A percentile compares a stretch with the other conserved stretches of the same genome.
phyloP scores from a whole-genome alignment of 2,329 filamentous ascomycete genomes.

The Fusarium armeniacum region DNA sequence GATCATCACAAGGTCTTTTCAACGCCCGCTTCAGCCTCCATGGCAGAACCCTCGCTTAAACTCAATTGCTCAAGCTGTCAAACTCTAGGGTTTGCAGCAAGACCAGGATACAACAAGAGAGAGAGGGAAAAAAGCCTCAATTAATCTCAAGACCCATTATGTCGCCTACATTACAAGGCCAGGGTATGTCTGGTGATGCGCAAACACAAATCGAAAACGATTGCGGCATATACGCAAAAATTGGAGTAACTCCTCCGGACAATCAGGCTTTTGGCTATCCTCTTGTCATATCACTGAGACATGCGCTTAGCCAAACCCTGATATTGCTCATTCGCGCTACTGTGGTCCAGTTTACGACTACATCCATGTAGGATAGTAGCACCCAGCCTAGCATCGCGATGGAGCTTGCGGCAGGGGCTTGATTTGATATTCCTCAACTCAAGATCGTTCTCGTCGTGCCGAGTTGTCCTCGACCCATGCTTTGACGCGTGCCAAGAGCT shows the following conservation, averaged over 20 bases:
- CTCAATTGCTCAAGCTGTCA: not conserved
- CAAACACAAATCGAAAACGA: slow-evolving; percentile 24
- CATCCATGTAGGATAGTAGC: slow-evolving; percentile 42
- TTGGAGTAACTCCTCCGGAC: slow-evolving; percentile 27
- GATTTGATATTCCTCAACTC: slow-evolving; percentile 12
- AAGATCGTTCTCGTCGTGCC: slow-evolving; percentile 25
- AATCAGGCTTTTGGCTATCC: slow-evolving; percentile 5
- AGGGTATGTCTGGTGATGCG: slow-evolving; percentile 32
- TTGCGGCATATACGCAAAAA: slow-evolving; percentile 39
- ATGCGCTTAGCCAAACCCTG: slow-evolving; percentile 35
- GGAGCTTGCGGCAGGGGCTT: slow-evolving; percentile 23
- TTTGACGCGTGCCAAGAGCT: slow-evolving; percentile 35
- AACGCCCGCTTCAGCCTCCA: slow-evolving; percentile 19
- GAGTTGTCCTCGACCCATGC: slow-evolving; percentile 18
- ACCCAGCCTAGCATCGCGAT: slow-evolving; percentile 25
- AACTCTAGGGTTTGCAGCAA: not conserved
- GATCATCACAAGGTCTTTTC: slow-evolving; percentile 12
- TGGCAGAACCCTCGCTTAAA: slow-evolving; percentile 5
- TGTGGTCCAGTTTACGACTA: slow-evolving; percentile 37
- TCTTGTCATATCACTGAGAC: slow-evolving; percentile 43
- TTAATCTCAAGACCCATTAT: slow-evolving; percentile 20
- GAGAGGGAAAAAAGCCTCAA: slow-evolving; percentile 19
- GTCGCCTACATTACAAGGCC: slow-evolving; percentile 19
- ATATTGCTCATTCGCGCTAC: slow-evolving; percentile 36
- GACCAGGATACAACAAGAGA: slow-evolving; percentile 4